Conservation (phyloP, 2,329 filamentous ascomycete genomes). For the Aspergillus niger region DNA sequence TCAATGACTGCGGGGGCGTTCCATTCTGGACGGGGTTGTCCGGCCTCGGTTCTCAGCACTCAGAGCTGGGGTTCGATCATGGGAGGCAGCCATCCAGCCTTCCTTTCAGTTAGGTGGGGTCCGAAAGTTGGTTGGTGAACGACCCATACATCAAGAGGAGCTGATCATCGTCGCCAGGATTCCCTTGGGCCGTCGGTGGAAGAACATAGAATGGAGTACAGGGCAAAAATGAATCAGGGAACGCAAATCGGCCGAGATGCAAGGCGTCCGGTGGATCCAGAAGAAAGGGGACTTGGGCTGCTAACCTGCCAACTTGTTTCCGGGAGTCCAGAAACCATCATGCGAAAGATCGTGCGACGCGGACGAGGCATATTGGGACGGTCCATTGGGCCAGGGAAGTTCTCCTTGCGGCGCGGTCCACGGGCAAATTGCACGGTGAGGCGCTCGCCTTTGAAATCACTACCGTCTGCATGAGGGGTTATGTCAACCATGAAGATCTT, state of each 20-base stretch:
- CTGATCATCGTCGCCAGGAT: background rate
- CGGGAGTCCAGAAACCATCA: constrained; percentile 96
- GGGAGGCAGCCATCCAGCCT: background rate
- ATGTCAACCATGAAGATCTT: constrained; percentile 36
- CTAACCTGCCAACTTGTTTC: constrained; percentile 99
- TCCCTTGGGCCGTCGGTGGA: background rate
- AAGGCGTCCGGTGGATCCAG: constrained; percentile 30
- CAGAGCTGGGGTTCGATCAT: background rate
- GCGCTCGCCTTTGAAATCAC: constrained; percentile 96
- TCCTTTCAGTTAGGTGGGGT: background rate
- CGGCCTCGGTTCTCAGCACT: constrained; percentile 6
- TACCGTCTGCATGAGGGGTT: constrained; percentile 68
- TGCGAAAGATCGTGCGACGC: constrained; percentile 90
- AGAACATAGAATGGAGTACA: background rate
- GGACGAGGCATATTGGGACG: constrained; percentile 71
- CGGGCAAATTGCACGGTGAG: constrained; percentile 98
- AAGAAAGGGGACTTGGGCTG: constrained; percentile 44
- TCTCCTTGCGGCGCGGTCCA: constrained; percentile 72
- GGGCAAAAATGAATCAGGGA: constrained; percentile 18
- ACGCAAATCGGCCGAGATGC: constrained; percentile 17
- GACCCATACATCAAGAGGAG: background rate
- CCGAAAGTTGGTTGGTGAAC: background rate
- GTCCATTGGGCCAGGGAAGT: constrained; percentile 64
- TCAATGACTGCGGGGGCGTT: constrained; percentile 15
- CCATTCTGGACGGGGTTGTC: constrained; percentile 9